phyloP scores from a whole-genome alignment of 2,329 filamentous ascomycete species.

The Claviceps digitariae region DNA sequence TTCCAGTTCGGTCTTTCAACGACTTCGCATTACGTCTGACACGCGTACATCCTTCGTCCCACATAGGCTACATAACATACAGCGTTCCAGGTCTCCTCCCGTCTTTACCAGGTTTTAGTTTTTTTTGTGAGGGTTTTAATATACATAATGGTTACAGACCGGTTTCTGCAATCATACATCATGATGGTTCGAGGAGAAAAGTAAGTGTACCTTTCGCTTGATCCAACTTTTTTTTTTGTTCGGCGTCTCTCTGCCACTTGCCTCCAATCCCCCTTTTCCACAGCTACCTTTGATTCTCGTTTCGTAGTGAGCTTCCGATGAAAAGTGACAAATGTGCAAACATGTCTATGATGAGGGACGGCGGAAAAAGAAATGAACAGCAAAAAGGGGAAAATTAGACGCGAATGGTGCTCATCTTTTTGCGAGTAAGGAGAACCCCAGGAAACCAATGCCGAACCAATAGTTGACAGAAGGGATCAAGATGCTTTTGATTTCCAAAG shows the following conservation, averaged over 20 bases:
- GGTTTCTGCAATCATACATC: conserved; percentile 2
- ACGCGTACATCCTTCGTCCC: background rate
- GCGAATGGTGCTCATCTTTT: background rate
- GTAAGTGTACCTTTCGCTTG: background rate
- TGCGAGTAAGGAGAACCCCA: background rate
- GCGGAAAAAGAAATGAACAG: background rate
- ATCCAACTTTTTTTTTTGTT: background rate
- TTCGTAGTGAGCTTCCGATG: background rate
- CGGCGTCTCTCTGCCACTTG: too few species aligned
- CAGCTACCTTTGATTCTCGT: background rate
- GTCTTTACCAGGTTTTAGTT: background rate
- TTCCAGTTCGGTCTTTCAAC: background rate
- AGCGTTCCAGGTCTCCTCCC: background rate
- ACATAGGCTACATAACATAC: background rate
- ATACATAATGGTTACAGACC: background rate
- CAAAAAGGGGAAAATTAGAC: background rate
- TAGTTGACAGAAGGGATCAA: background rate
- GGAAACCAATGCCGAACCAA: background rate
- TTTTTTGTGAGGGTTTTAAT: background rate
- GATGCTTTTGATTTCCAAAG: background rate
- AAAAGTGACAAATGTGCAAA: background rate
- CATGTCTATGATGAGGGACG: background rate
- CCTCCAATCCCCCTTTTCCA: background rate
- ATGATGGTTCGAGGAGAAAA: background rate
- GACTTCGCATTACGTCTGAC: conserved; percentile 1